phyloP scores from a whole-genome alignment of 2,329 filamentous ascomycete genomes.

The Tolypocladium endophyticum region DNA sequence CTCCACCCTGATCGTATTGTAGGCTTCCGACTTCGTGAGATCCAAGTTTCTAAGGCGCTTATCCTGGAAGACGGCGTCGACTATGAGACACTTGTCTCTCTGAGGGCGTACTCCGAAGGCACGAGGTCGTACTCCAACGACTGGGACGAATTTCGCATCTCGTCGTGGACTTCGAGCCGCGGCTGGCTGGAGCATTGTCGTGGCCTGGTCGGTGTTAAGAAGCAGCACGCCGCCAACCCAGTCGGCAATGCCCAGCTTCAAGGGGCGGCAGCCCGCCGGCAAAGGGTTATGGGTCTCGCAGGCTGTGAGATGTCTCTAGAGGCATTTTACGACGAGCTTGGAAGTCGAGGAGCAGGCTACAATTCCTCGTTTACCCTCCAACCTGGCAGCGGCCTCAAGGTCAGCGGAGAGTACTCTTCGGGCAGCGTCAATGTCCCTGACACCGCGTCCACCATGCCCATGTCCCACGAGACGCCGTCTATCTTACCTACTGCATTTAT shows the following conservation, averaged over 20 bases:
- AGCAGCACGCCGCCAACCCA: constrained; percentile 7
- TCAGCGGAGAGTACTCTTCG: constrained; percentile 7
- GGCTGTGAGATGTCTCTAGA: constrained; percentile 5
- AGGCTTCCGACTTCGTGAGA: constrained; percentile 11
- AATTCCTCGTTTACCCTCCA: constrained; percentile 12
- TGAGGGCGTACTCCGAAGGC: constrained; percentile 16
- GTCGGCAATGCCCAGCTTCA: constrained; percentile 7
- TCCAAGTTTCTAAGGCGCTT: constrained; percentile 15
- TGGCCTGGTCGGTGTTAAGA: constrained; percentile 34
- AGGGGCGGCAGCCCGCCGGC: constrained; percentile 6
- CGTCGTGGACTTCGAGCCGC: constrained; percentile 37
- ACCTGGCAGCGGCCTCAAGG: constrained; percentile 4
- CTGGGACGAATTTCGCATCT: constrained; percentile 48
- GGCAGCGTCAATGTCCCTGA: constrained; percentile 27
- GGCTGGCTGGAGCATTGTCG: constrained; percentile 50
- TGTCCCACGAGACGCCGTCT: constrained; percentile 28
- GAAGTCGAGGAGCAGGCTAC: constrained; percentile 13
- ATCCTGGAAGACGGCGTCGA: constrained; percentile 13
- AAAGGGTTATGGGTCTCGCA: not conserved
- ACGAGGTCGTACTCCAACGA: constrained; percentile 24
- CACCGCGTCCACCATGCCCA: constrained; percentile 33
- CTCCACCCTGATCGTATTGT: constrained; percentile 10
- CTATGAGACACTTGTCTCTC: constrained; percentile 14
- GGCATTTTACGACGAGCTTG: constrained; percentile 15
- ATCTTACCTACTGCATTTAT: constrained; percentile 35